These are phyloP conservation scores for Truncatella angustata DNA, from an alignment of 2,329 filamentous ascomycete genomes.

Conservation along the genomic window DNA sequence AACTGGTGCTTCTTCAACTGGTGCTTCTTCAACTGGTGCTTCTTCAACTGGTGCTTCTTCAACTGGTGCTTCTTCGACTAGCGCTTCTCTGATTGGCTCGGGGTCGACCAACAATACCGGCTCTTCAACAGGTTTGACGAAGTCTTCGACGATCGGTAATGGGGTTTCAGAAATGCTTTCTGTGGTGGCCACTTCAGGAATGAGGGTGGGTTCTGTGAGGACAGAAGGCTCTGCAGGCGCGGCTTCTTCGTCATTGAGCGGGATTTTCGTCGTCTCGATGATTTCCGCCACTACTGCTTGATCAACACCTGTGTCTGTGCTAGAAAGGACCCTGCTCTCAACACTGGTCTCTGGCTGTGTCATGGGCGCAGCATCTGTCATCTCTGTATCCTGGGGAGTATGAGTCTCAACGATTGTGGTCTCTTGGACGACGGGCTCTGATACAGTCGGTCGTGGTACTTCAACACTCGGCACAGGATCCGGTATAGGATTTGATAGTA, in stretches of 20 bases:
- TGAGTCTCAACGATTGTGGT: background rate
- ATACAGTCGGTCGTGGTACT: background rate
- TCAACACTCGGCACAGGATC: conserved; percentile 5
- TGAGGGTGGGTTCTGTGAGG: background rate
- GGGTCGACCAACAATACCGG: background rate
- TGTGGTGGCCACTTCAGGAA: background rate
- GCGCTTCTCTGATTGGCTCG: background rate
- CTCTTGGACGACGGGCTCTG: conserved; percentile 3
- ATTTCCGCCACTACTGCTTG: background rate
- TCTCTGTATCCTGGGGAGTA: background rate
- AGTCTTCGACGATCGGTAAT: no score
- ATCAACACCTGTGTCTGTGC: background rate
- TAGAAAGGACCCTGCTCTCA: background rate
- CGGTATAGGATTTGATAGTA: conserved; percentile 12
- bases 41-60: background rate
- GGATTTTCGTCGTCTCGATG: background rate
- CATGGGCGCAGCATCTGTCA: conserved; percentile 2
- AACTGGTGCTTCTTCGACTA: background rate
- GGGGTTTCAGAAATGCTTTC: no score
- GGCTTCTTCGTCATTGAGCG: background rate
- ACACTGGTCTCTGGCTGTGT: background rate
- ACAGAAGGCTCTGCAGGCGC: background rate
- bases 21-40: background rate
- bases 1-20: background rate
- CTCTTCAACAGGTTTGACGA: background rate